Evolutionary conservation across 148 eudicot species (phyloP), one percentile per base, ranked within the genome.

Genomic region (Simmondsia chinensis): DNA sequence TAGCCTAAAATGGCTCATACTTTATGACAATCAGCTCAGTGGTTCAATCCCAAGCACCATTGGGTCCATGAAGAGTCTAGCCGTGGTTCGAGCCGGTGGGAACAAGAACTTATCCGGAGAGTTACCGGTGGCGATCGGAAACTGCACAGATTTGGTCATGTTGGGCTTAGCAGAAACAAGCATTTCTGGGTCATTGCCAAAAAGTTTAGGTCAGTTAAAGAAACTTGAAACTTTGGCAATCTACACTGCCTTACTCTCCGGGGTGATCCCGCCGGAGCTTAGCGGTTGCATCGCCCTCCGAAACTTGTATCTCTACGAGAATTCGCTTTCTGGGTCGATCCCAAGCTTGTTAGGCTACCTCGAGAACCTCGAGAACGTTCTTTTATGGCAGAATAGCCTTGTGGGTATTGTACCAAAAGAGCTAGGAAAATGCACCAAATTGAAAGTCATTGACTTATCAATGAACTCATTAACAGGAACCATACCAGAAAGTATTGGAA

Each of bases 91-190:
- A 33, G 84, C 82, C 0, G 97, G 97, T 20, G 97, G 97, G 2
- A 88, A 88, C 60, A 88, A 80, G 57, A 84, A 88, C 43, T 71
- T 88, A 10, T 67, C 53, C 56, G 97, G 97, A 10, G 28, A 73
- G 36, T 20, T 88, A 2, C 97, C 97, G 0, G 24, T 43, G 29
- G 91, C 77, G 63, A 68, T 88, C 25, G 97, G 97, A 1, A 84
- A 78, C 13, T 88, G 94, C 40, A 54, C 71, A 4, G 61, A 58
- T 20, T 52, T 88, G 53, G 48, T 43, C n/a, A 68, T 80, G 79
- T 42, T 88, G 9, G 97, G 97, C 2, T 24, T 88, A 16, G 97
- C 95, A 3, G 97, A 88, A 45, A 88, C 97, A 14, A 78, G 87
- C 67, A 52, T 88, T 3, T 88, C 97, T 0, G 94, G 97, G 0